phyloP scores from a whole-genome alignment of 2,329 filamentous ascomycete genomes.

The Teratosphaeria pseudoeucalypti region DNA sequence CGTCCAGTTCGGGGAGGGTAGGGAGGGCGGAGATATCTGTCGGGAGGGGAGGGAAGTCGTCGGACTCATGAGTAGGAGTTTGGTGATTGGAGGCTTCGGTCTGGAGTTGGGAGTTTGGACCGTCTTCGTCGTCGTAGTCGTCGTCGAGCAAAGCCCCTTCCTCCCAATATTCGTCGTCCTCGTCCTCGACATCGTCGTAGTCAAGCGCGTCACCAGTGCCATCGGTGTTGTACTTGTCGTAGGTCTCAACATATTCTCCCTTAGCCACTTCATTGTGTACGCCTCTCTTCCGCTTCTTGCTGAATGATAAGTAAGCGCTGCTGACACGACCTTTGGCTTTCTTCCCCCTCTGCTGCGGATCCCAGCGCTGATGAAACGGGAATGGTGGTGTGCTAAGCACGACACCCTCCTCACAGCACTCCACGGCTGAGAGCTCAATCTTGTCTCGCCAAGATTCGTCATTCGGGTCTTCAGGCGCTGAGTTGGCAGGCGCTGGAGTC shows the following conservation, averaged over 20 bases:
- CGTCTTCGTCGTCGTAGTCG: constrained; percentile 12
- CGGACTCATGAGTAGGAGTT: constrained; percentile 19
- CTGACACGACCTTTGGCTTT: constrained; percentile 27
- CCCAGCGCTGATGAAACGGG: constrained; percentile 78
- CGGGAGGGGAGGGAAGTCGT: constrained; percentile 47
- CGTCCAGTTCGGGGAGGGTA: constrained; percentile 38
- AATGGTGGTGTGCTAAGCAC: constrained; percentile 70
- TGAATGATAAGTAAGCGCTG: constrained; percentile 31
- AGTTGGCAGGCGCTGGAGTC: not conserved
- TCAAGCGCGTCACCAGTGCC: constrained; percentile 27
- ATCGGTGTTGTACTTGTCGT: constrained; percentile 28
- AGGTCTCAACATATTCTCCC: constrained; percentile 26
- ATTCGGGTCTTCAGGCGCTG: constrained; percentile 16
- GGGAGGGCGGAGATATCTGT: constrained; percentile 37
- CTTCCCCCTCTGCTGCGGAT: constrained; percentile 56
- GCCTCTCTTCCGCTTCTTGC: constrained; percentile 34
- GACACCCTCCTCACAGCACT: constrained; percentile 65
- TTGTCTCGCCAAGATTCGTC: constrained; percentile 62
- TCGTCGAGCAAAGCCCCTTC: constrained; percentile 16
- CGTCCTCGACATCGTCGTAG: constrained; percentile 33
- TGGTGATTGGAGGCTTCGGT: constrained; percentile 8
- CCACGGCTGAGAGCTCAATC: constrained; percentile 67
- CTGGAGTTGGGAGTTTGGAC: constrained; percentile 21
- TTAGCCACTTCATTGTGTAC: constrained; percentile 41
- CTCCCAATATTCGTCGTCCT: constrained; percentile 20